phyloP scores from a whole-genome alignment of 441 rosid genomes.

The Isatis lusitanica region DNA sequence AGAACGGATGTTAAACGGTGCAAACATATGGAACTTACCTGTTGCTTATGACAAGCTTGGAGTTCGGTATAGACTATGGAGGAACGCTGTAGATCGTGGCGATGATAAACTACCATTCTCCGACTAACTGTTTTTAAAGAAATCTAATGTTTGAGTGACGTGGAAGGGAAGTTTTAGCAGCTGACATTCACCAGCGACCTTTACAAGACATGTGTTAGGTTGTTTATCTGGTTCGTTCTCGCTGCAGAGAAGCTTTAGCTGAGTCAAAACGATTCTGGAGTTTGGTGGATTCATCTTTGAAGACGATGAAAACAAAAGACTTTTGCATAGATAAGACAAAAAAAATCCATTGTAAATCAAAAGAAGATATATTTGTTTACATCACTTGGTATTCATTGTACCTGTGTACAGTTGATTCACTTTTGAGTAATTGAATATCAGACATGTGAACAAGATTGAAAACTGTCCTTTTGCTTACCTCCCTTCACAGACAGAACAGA shows the following conservation, averaged over 20 bases:
- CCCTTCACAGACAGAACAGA: no score
- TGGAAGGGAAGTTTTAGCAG: conserved; percentile 24
- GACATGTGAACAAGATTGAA: background rate
- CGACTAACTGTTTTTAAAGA: conserved; percentile 32
- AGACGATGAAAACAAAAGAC: conserved; percentile 32
- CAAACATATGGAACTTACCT: conserved; percentile 84
- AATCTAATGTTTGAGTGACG: conserved; percentile 29
- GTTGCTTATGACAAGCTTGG: conserved; percentile 91
- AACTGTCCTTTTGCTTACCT: background rate
- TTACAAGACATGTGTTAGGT: conserved; percentile 19
- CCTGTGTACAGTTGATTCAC: conserved; percentile 50
- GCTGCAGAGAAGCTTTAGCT: conserved; percentile 25
- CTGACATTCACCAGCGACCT: conserved; percentile 11
- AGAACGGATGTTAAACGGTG: conserved; percentile 84
- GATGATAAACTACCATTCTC: conserved; percentile 64
- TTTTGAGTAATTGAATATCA: conserved; percentile 14
- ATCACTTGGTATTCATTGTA: conserved; percentile 24
- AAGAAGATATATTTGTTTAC: conserved; percentile 39
- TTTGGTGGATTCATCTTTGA: conserved; percentile 39
- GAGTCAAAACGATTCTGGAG: conserved; percentile 1
- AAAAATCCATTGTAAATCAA: conserved; percentile 37
- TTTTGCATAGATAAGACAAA: conserved; percentile 6
- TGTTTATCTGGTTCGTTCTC: conserved; percentile 12
- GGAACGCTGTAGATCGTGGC: conserved; percentile 73
- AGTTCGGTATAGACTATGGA: conserved; percentile 88